phyloP scores from a whole-genome alignment of 2,329 filamentous ascomycete genomes.

The Biscogniauxia marginata region DNA sequence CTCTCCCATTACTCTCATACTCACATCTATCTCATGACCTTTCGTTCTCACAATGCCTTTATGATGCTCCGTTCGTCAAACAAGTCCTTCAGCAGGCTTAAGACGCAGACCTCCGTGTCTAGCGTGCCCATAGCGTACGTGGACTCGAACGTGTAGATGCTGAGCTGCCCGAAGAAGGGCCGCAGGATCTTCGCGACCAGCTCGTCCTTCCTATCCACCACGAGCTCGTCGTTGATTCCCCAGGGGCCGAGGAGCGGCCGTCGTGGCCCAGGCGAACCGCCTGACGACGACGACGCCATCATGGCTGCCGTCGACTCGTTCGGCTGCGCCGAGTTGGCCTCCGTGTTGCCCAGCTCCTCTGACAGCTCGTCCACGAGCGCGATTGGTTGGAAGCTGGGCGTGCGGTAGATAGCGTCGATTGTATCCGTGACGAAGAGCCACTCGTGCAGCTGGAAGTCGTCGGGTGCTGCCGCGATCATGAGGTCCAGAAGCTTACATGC shows the following conservation, averaged over 20 bases:
- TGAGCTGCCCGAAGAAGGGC: slow-evolving; percentile 88
- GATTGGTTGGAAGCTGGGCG: slow-evolving; percentile 64
- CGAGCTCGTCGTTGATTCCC: slow-evolving; percentile 55
- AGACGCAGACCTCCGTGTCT: slow-evolving; percentile 64
- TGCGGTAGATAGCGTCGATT: slow-evolving; percentile 89
- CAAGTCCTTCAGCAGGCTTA: slow-evolving; percentile 67
- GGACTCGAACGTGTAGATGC: slow-evolving; percentile 90
- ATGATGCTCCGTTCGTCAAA: slow-evolving; percentile 75
- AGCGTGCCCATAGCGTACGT: slow-evolving; percentile 79
- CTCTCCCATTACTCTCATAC: too few relatives aligned
- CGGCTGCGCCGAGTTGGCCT: slow-evolving; percentile 31
- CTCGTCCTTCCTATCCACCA: slow-evolving; percentile 61
- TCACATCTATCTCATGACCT: too few relatives aligned
- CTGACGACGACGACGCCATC: slow-evolving; percentile 13
- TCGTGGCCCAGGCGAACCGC: slow-evolving; percentile 33
- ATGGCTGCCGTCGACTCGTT: slow-evolving; percentile 35
- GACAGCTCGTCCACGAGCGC: slow-evolving; percentile 84
- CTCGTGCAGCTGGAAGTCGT: slow-evolving; percentile 97
- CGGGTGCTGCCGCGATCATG: slow-evolving; percentile 80
- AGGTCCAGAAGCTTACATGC: slow-evolving; percentile 92
- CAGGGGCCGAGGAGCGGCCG: slow-evolving; percentile 51
- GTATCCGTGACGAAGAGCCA: slow-evolving; percentile 98
- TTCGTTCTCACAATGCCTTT: slow-evolving; percentile 52
- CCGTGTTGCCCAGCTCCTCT: slow-evolving; percentile 63
- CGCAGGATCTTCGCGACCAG: slow-evolving; percentile 75